Percentiles rank a stretch among this genome's conserved stretches.
Evolutionary conservation across 129 eudicot species (phyloP).

Genomic region (Chrysanthemum makinoi): DNA sequence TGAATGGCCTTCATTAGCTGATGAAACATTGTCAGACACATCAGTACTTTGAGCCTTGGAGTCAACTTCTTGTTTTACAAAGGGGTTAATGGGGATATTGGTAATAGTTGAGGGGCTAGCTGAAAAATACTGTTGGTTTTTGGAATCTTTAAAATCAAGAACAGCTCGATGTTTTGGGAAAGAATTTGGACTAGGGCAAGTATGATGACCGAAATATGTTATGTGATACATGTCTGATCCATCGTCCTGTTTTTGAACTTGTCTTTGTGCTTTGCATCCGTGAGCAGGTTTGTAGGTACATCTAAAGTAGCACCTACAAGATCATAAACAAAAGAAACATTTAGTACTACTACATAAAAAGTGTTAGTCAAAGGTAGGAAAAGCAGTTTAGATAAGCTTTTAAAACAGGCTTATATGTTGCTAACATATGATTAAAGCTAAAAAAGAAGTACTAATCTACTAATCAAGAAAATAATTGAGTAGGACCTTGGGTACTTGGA

Average conservation of each 20-base stretch:
- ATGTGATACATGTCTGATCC: conserved; percentile 38
- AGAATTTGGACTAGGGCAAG: conserved; percentile 36
- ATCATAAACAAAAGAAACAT: neutral
- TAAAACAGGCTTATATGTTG: too few relatives aligned
- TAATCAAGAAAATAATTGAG: neutral
- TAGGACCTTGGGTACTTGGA: conserved; percentile 54
- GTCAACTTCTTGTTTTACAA: conserved; percentile 32
- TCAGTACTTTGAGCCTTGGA: conserved; percentile 34
- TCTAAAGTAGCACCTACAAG: conserved; percentile 60
- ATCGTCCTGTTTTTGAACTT: conserved; percentile 52
- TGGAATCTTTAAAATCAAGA: conserved; percentile 28
- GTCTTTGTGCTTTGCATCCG: conserved; percentile 62
- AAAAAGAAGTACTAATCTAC: too few relatives aligned
- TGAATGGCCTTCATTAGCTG: conserved; percentile 9
- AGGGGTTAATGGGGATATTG: conserved; percentile 12
- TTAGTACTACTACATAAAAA: neutral
- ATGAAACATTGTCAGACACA: conserved; percentile 27
- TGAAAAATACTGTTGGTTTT: conserved; percentile 14
- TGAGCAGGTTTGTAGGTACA: conserved; percentile 62
- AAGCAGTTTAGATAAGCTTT: too few relatives aligned
- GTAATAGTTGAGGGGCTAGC: conserved; percentile 30
- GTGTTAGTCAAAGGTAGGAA: too few relatives aligned
- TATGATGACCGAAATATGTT: conserved; percentile 59
- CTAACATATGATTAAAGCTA: too few relatives aligned
- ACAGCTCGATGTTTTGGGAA: conserved; percentile 23